Percentiles rank a stretch among this genome's conserved stretches.
Conservation (phyloP, 306 rosid genomes). For the Citrullus mucosospermus region DNA sequence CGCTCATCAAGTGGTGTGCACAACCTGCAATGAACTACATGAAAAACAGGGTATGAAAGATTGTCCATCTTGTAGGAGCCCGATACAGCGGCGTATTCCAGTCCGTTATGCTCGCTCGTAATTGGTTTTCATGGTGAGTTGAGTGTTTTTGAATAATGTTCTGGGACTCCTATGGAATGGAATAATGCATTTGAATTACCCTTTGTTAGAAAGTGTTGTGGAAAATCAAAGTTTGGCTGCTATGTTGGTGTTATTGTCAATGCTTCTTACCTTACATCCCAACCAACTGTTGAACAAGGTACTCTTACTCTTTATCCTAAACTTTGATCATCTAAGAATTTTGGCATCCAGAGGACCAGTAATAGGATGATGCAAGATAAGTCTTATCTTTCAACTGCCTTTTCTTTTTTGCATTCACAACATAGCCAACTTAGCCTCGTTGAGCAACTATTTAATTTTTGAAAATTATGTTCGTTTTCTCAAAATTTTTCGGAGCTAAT, state of each 20-base stretch:
- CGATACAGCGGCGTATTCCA: constrained; percentile 69
- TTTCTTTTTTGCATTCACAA: not conserved
- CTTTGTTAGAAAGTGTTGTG: constrained; percentile 14
- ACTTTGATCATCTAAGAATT: not conserved
- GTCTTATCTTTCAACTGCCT: not conserved
- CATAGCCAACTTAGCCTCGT: too few species aligned
- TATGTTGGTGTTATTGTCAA: constrained; percentile 12
- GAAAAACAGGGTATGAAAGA: constrained; percentile 93
- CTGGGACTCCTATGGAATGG: constrained; percentile 33
- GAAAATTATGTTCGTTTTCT: too few species aligned
- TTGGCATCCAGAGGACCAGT: not conserved
- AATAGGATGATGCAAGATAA: not conserved
- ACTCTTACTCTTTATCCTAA: not conserved
- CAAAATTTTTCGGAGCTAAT: too few species aligned
- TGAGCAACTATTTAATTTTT: too few species aligned
- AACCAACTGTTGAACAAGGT: not conserved
- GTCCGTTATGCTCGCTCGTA: constrained; percentile 50
- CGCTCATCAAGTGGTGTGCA: constrained; percentile 93
- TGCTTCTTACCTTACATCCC: constrained; percentile 1
- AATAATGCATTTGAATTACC: constrained; percentile 40
- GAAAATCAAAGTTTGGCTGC: constrained; percentile 25
- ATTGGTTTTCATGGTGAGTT: constrained; percentile 16
- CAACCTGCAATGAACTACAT: constrained; percentile 85
- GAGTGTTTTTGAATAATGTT: constrained; percentile 50
- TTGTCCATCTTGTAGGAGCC: constrained; percentile 90